These are phyloP conservation scores for Cladorrhinum sp. DNA, from an alignment of 2,329 filamentous ascomycete genomes.

Conservation along the genomic window DNA sequence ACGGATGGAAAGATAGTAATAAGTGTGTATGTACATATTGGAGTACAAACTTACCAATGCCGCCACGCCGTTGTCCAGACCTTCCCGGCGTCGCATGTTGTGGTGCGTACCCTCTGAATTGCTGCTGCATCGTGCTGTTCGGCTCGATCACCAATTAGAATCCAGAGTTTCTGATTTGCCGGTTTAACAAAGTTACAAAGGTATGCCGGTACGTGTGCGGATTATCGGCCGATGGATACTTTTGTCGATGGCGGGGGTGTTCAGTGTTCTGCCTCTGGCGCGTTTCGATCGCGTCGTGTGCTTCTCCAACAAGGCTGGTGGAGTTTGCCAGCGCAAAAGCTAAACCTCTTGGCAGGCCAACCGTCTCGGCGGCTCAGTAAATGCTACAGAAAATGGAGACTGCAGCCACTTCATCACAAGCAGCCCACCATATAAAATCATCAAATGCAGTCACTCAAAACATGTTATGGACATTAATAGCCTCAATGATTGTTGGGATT, in stretches of 20 bases:
- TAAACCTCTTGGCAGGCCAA: background rate
- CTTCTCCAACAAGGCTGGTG: background rate
- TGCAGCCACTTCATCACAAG: background rate
- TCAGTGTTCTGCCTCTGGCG: background rate
- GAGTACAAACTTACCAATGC: slow-evolving; percentile 27
- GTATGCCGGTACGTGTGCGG: background rate
- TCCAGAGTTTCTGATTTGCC: background rate
- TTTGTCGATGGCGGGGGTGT: background rate
- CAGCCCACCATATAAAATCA: no score
- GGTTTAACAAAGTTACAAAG: background rate
- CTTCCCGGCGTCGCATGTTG: slow-evolving; percentile 24
- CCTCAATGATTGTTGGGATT: no score
- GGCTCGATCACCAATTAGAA: background rate
- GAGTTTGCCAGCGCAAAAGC: background rate
- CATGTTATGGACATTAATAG: background rate
- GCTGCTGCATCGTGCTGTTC: slow-evolving; percentile 15
- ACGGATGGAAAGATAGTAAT: slow-evolving; percentile 8
- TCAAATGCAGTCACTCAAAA: background rate
- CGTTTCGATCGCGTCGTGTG: background rate
- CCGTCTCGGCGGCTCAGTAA: background rate
- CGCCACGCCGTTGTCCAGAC: slow-evolving; percentile 28
- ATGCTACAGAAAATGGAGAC: background rate
- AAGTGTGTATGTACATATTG: background rate
- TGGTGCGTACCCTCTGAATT: slow-evolving; percentile 23
- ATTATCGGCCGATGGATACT: background rate